Evolutionary conservation across 1,284 basidiomycete genomes (phyloP).

Genomic region (Apiotrichum brassicae): DNA sequence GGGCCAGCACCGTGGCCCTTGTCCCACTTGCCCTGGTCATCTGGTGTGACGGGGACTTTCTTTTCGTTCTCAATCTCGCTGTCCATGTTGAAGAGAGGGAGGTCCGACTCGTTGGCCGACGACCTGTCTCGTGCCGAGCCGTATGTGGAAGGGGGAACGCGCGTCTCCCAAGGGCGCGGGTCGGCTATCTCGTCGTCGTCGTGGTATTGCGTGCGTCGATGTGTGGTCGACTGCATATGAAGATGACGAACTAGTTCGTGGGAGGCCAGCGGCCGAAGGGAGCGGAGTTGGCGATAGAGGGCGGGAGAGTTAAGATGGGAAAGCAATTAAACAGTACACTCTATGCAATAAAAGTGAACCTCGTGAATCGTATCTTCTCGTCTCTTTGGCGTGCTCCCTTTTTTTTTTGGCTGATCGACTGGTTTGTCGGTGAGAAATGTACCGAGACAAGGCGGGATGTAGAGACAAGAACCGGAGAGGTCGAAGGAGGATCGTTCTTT

Average conservation of each 20-base stretch:
- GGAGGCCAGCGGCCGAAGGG: too few relatives aligned
- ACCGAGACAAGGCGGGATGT: too few relatives aligned
- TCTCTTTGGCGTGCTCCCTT: too few relatives aligned
- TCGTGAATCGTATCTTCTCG: too few relatives aligned
- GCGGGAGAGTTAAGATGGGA: too few relatives aligned
- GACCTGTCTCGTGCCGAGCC: slow-evolving; percentile 23
- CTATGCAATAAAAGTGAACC: too few relatives aligned
- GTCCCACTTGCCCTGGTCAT: slow-evolving; percentile 41
- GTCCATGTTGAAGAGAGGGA: slow-evolving; percentile 18
- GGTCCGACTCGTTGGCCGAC: slow-evolving; percentile 4
- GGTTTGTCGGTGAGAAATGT: too few relatives aligned
- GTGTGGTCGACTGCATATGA: slow-evolving; percentile 19
- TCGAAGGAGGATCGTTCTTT: too few relatives aligned
- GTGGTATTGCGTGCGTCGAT: slow-evolving; percentile 18
- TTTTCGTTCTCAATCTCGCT: slow-evolving; percentile 11
- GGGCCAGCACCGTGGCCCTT: slow-evolving; percentile 42
- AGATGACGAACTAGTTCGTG: not conserved
- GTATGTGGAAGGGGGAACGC: slow-evolving; percentile 30
- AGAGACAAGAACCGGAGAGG: too few relatives aligned
- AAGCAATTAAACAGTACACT: too few relatives aligned
- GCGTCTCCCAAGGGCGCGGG: slow-evolving; percentile 41
- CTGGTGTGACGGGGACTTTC: slow-evolving; percentile 26
- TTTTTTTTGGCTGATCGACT: too few relatives aligned
- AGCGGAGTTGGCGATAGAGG: too few relatives aligned
- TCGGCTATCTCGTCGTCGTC: slow-evolving; percentile 36